phyloP scores from a whole-genome alignment of 352 stramenopile species.

The Phytophthora aleatoria region DNA sequence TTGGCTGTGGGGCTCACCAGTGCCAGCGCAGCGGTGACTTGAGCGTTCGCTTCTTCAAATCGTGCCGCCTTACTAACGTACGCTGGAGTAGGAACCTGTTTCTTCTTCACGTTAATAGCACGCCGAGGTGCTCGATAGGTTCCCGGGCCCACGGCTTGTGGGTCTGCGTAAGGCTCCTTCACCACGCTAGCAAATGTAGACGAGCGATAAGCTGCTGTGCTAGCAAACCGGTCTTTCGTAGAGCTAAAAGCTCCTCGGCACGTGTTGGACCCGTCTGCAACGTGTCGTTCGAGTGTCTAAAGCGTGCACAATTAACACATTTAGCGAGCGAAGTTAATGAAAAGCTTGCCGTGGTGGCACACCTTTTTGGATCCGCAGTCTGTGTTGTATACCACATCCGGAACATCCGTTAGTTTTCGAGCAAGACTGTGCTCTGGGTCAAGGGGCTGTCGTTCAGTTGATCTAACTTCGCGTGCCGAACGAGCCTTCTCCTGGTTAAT shows the following conservation, averaged over 20 bases:
- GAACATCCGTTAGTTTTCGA: constrained; percentile 52
- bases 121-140: constrained; percentile 66
- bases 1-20: constrained; percentile 18
- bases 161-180: constrained; percentile 72
- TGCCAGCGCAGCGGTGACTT: constrained; percentile 52
- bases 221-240: constrained; percentile 69
- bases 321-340: neutral
- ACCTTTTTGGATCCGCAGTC: constrained; percentile 69
- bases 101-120: constrained; percentile 63
- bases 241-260: constrained; percentile 64
- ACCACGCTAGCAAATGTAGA: constrained; percentile 75
- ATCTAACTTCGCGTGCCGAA: constrained; percentile 34
- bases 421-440: constrained; percentile 47
- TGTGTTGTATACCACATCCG: constrained; percentile 67
- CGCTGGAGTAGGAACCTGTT: constrained; percentile 56
- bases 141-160: constrained; percentile 57
- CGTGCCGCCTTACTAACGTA: constrained; percentile 63
- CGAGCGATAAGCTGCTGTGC: constrained; percentile 62
- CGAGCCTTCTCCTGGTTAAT: constrained; percentile 50
- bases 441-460: constrained; percentile 47
- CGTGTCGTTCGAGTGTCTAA: constrained; percentile 48
- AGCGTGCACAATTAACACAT: neutral
- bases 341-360: neutral
- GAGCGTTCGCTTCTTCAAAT: constrained; percentile 61
- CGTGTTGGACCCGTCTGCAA: constrained; percentile 56